Percentiles rank a stretch among this genome's conserved stretches.
These are phyloP conservation scores for Urtica urens DNA, from an alignment of 306 rosid genomes.

Conservation along the genomic window DNA sequence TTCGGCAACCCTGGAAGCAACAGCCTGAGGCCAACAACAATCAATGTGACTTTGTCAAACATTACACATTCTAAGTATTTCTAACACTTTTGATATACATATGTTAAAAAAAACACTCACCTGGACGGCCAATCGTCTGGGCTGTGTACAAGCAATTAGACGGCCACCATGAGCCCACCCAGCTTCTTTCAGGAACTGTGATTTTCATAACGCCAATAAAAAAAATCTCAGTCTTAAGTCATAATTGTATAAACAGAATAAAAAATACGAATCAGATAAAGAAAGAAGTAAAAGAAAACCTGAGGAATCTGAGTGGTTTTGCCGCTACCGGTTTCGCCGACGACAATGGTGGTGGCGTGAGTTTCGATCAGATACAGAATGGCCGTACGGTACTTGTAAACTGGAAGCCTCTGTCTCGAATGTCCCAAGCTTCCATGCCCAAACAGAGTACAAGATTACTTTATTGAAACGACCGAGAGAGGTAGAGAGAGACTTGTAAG, in stretches of 20 bases:
- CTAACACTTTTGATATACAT: no score
- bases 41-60: neutral
- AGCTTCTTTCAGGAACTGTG: constrained; percentile 74
- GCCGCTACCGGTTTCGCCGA: constrained; percentile 95
- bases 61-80: no score
- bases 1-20: constrained; percentile 82
- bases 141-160: constrained; percentile 83
- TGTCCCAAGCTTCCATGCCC: constrained; percentile 32
- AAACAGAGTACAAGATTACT: neutral
- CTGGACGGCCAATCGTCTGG: constrained; percentile 90
- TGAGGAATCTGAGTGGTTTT: constrained; percentile 97
- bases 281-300: constrained; percentile 26
- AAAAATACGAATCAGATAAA: neutral
- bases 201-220: constrained; percentile 5
- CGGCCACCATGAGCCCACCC: constrained; percentile 94
- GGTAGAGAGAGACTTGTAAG: constrained; percentile 18
- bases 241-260: neutral
- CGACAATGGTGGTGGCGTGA: constrained; percentile 73
- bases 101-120: constrained; percentile 16
- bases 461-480: constrained; percentile 2
- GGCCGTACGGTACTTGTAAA: constrained; percentile 65
- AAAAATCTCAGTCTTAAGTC: no score
- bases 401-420: constrained; percentile 79
- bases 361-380: constrained; percentile 79
- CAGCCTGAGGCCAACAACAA: constrained; percentile 34